Base-by-base conservation (phyloP, 2,329 filamentous ascomycete species). In the Colletotrichum salicis region DNA sequence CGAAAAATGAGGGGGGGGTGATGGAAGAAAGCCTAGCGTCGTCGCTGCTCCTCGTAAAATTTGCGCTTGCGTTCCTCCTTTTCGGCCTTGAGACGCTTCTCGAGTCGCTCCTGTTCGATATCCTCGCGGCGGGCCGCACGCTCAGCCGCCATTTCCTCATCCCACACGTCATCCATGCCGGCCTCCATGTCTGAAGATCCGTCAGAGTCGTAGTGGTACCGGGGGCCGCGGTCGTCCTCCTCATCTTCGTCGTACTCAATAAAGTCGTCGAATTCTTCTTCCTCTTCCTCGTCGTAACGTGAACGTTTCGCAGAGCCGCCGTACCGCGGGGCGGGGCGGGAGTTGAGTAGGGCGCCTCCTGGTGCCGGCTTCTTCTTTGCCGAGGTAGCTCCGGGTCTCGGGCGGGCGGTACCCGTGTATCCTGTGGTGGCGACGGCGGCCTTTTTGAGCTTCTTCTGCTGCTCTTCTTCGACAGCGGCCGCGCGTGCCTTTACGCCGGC, bases 171-270 rank as follows among this genome's bases (percentile, higher is more conserved):
- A 72, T 91, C 91, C 48, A 92, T 79, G 41, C 92, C 92, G 2
- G 92, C 93, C 79, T 95, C 93, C 92, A 95, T 95, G 76, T 94
- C 93, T 6, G 92, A 94, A 5, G 91, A 93, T 6, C 79, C 89
- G 66, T 92, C 92, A 0, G 90, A 91, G 3, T 84, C 87, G 74
- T 93, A 92, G 59, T 85, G 86, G 72, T 88, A 86, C 6, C 82
- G 81, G 37, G 81, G 83, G 8, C 82, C 80, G 13, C 74, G 79
- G 4, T 74, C 76, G 37, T 77, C 76, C 2, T 79, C 81, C 5
- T 88, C 87, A 0, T 90, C 88, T 13, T 90, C 88, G 55, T 90
- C 88, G 70, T 90, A 89, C 54, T 89, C 88, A 78, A 90, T 89
- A 74, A 90, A 90, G 72, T 90, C 88, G 73, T 90, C 89, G 78